Conservation (phyloP, 23 red algal species). For the Gracilaria gracilis region DNA sequence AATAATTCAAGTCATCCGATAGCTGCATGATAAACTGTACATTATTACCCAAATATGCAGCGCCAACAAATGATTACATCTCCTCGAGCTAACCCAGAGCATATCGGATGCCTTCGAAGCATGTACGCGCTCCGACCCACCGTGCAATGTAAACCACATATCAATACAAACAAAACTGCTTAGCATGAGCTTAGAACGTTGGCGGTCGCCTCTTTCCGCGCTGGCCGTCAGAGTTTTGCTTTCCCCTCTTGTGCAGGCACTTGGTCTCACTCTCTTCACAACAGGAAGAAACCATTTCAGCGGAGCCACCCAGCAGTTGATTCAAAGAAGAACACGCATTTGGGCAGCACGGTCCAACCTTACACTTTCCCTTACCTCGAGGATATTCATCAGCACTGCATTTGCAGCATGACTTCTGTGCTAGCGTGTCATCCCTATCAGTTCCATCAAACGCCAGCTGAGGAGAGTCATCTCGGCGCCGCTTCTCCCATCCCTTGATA, state of each 20-base stretch:
- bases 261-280: not conserved
- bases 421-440: constrained; percentile 10
- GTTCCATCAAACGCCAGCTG: constrained; percentile 24
- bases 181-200: not conserved
- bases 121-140: not conserved
- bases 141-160: not conserved
- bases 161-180: not conserved
- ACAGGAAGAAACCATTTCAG: constrained; percentile 19
- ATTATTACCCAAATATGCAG: not conserved
- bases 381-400: constrained; percentile 8
- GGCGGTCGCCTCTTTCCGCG: constrained; percentile 16
- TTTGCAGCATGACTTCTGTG: constrained; percentile 21
- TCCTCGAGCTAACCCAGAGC: not conserved
- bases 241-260: not conserved
- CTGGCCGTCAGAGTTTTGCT: constrained; percentile 1
- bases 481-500: constrained; percentile 2
- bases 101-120: not conserved
- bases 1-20: not conserved
- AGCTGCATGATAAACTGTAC: constrained; percentile 5
- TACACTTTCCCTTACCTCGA: constrained; percentile 24
- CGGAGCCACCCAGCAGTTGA: not conserved
- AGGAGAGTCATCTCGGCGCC: constrained; percentile 6
- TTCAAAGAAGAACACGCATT: not conserved
- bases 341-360: constrained; percentile 16
- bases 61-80: not conserved